Conservation (phyloP, 306 rosid genomes). For the Canavalia gladiata region DNA sequence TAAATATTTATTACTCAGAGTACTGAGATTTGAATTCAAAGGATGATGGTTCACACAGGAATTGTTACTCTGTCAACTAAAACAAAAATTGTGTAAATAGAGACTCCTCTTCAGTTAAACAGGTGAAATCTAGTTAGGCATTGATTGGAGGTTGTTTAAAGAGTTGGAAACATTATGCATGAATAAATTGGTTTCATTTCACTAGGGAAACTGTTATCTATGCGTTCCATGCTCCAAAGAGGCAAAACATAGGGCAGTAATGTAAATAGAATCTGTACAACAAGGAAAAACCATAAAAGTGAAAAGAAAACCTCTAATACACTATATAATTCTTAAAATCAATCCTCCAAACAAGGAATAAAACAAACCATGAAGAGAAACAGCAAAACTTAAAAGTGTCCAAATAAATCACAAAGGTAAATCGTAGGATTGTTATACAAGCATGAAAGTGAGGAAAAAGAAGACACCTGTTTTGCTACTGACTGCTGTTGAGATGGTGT, state of each 20-base stretch:
- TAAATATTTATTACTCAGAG: not conserved
- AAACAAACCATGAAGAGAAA: constrained; percentile 33
- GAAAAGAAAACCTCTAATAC: constrained; percentile 9
- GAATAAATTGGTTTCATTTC: constrained; percentile 16
- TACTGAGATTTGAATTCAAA: constrained; percentile 1
- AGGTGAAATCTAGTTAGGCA: constrained; percentile 15
- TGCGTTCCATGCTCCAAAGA: constrained; percentile 21
- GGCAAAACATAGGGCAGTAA: constrained; percentile 12
- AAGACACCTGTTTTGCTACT: constrained; percentile 79
- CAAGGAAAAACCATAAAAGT: constrained; percentile 33
- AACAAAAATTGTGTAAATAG: not conserved
- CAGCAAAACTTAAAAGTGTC: not conserved
- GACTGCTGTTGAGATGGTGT: constrained; percentile 53
- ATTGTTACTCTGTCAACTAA: not conserved
- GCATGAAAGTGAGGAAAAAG: not conserved
- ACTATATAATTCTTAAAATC: not conserved
- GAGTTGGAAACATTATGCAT: constrained; percentile 31
- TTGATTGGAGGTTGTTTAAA: constrained; percentile 1
- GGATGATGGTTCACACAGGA: constrained; percentile 19
- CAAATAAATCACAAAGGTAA: constrained; percentile 12
- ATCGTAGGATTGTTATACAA: constrained; percentile 12
- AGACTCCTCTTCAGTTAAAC: constrained; percentile 26
- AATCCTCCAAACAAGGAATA: constrained; percentile 4
- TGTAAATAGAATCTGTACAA: not conserved
- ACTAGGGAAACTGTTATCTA: not conserved